A percentile compares a stretch with the other conserved stretches of the same genome.
Conservation (phyloP, 78 protist species). For the Andalucia godoyi region DNA sequence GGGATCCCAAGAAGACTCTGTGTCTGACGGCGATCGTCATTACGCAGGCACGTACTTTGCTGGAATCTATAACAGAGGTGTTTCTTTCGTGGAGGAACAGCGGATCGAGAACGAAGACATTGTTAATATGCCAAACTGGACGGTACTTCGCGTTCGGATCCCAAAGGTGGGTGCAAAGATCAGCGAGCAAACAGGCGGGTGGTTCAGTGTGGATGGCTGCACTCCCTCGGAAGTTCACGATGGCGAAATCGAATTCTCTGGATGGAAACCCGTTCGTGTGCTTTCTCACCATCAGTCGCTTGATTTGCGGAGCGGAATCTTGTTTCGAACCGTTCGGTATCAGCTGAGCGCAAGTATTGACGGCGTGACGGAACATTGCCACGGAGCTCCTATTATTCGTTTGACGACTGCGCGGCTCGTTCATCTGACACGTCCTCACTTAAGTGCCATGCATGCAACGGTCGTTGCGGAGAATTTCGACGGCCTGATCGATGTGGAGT, state of each 20-base stretch:
- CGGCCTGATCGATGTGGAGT: background rate
- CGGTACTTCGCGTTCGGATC: background rate
- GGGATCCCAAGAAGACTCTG: background rate
- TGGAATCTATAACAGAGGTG: background rate
- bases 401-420: background rate
- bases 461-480: background rate
- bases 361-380: too few species aligned
- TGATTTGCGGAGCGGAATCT: background rate
- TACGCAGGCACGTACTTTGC: slow-evolving; percentile 1
- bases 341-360: background rate
- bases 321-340: background rate
- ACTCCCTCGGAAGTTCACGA: background rate
- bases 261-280: too few species aligned
- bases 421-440: background rate
- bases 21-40: background rate
- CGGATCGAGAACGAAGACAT: background rate
- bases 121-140: slow-evolving; percentile 5
- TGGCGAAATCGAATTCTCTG: too few species aligned
- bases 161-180: too few species aligned
- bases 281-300: background rate
- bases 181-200: background rate
- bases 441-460: background rate
- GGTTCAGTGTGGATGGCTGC: background rate
- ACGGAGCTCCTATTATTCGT: too few species aligned
- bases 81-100: background rate